Evolutionary conservation across 2,329 filamentous ascomycete genomes (phyloP), one percentile per base, ranked within the genome.

Genomic region (Bipolaris bicolor): DNA sequence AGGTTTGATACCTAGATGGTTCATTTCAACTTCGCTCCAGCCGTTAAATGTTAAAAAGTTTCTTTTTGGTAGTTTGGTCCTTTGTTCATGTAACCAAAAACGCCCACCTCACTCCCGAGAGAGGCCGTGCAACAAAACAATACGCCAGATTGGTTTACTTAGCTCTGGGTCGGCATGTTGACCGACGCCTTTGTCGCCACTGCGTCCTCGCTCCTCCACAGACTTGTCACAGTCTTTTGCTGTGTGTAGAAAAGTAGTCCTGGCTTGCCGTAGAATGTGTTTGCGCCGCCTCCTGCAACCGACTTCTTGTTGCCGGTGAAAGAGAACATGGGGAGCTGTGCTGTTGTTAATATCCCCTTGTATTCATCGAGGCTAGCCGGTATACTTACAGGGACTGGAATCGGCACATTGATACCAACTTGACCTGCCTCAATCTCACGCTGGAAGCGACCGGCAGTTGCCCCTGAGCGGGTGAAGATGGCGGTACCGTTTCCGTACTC

Each of bases 231-330:
- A 2, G 95, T 99, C 90, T 99, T 98, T 74, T 90, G 86, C 81
- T 98, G 95, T 3, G 95, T 99, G 79, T 96, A 98, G 76, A 99
- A 99, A 74, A 90, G 88, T 75, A 99, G 79, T 22, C 94, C 95
- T 0, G 92, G 91, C 78, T 91, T 90, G 65, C 95, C 95, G 79
- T 99, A 99, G 77, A 99, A 98, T 15, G 92, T 96, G 80, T 86
- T 96, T 36, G 91, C 90, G 60, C 95, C 94, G 50, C 93, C 93
- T 52, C 94, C 95, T 0, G 95, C 95, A 55, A 98, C 84, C 71
- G 88, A 92, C 84, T 90, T 93, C 88, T 99, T 85, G 76, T 88
- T 88, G 16, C 86, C 86, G 2, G 86, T 88, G 76, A 87, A 87
- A 58, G 80, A 83, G 78, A 87, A 87, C 83, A 86, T 86, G 67